A percentile compares a stretch with the other conserved stretches of the same genome.
These are phyloP conservation scores for Ascocoryne sarcoides DNA, from an alignment of 2,329 filamentous ascomycete genomes.

Conservation along the genomic window DNA sequence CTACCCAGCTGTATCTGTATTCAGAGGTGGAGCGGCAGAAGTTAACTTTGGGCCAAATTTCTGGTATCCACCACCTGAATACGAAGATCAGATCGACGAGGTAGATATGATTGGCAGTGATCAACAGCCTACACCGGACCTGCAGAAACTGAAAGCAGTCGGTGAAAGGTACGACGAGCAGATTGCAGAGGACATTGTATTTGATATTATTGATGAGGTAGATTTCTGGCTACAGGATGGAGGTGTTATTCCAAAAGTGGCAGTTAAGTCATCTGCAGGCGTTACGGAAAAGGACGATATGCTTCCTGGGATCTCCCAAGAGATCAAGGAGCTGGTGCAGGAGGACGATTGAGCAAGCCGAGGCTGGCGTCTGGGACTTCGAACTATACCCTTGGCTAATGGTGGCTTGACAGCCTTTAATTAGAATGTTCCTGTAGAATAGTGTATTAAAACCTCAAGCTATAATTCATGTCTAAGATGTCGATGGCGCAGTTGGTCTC, in stretches of 20 bases:
- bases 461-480: too few relatives aligned
- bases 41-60: constrained; percentile 92
- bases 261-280: constrained; percentile 17
- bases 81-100: constrained; percentile 36
- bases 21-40: constrained; percentile 82
- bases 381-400: too few relatives aligned
- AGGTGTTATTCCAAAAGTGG: constrained; percentile 21
- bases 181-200: constrained; percentile 88
- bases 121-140: constrained; percentile 20
- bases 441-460: too few relatives aligned
- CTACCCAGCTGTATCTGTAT: constrained; percentile 87
- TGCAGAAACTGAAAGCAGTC: constrained; percentile 45
- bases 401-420: too few relatives aligned
- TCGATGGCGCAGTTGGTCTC: too few relatives aligned
- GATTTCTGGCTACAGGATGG: constrained; percentile 70
- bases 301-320: constrained; percentile 38
- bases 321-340: constrained; percentile 58
- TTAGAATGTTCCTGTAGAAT: too few relatives aligned
- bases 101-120: constrained; percentile 39
- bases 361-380: too few relatives aligned
- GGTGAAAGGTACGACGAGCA: constrained; percentile 82
- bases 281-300: constrained; percentile 14
- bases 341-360: constrained; percentile 46
- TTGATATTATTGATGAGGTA: constrained; percentile 89
- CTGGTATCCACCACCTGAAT: constrained; percentile 70